Percentiles rank a stretch among this genome's conserved stretches.
These are phyloP conservation scores for Claviceps sp. DNA, from an alignment of 2,329 filamentous ascomycete species.

Conservation along the genomic window DNA sequence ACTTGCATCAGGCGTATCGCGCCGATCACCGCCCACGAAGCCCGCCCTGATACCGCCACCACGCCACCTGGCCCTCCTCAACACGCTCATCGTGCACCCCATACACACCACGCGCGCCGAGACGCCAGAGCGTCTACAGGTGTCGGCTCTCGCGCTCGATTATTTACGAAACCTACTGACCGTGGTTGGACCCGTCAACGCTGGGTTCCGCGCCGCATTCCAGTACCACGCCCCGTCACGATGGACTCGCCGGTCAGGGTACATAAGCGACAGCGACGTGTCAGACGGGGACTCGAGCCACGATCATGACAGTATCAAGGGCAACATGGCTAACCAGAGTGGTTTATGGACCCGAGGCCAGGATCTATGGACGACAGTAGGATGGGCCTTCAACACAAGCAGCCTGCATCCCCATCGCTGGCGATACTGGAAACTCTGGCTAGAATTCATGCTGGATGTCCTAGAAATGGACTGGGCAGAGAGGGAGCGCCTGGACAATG, in stretches of 20 bases:
- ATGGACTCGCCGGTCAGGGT: constrained; percentile 19
- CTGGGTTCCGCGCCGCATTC: constrained; percentile 60
- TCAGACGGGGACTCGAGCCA: constrained; percentile 28
- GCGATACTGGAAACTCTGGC: constrained; percentile 69
- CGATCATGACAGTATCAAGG: constrained; percentile 39
- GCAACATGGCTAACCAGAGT: constrained; percentile 46
- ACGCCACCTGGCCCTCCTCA: constrained; percentile 62
- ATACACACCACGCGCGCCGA: constrained; percentile 59
- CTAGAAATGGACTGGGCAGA: constrained; percentile 58
- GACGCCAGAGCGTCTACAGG: constrained; percentile 44
- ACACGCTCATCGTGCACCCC: constrained; percentile 72
- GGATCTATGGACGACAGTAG: constrained; percentile 79
- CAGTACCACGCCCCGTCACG: constrained; percentile 36
- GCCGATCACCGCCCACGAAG: constrained; percentile 13
- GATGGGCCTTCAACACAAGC: constrained; percentile 91
- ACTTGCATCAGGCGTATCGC: constrained; percentile 38
- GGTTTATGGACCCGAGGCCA: constrained; percentile 64
- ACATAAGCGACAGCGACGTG: constrained; percentile 27
- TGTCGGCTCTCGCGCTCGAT: constrained; percentile 51
- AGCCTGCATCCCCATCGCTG: constrained; percentile 59
- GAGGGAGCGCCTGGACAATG: constrained; percentile 34
- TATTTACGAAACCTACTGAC: constrained; percentile 56
- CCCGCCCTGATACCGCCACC: constrained; percentile 54
- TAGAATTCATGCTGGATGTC: constrained; percentile 66
- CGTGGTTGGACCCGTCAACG: constrained; percentile 55